Conservation (phyloP, 2,329 filamentous ascomycete genomes). For the Bipolaris cookei region DNA sequence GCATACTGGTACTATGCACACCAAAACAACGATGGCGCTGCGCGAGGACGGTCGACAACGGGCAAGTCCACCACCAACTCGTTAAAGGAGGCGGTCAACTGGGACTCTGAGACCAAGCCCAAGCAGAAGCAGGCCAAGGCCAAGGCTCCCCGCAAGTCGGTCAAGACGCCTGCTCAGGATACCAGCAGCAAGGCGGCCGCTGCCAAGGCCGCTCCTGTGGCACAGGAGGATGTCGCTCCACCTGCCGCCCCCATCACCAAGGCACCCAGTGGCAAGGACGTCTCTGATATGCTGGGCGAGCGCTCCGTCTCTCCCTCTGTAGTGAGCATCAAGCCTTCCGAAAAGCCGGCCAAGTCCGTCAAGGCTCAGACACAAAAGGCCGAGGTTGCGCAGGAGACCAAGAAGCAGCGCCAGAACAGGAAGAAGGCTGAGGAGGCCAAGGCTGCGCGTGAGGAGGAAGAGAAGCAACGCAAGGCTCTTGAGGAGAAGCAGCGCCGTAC, state of each 20-base stretch:
- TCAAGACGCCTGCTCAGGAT: conserved; percentile 46
- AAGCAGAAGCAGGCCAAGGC: conserved; percentile 41
- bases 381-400: conserved; percentile 69
- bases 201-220: conserved; percentile 70
- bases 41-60: conserved; percentile 40
- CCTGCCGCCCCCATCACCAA: conserved; percentile 58
- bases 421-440: conserved; percentile 86
- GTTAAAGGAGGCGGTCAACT: conserved; percentile 30
- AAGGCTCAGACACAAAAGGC: conserved; percentile 68
- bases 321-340: conserved; percentile 75
- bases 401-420: conserved; percentile 94
- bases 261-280: conserved; percentile 68
- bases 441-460: conserved; percentile 74
- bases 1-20: conserved; percentile 39
- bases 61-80: conserved; percentile 31
- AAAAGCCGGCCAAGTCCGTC: conserved; percentile 62
- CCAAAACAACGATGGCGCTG: conserved; percentile 29
- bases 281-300: conserved; percentile 91
- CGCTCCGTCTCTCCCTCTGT: conserved; percentile 71
- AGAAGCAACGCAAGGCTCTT: conserved; percentile 76
- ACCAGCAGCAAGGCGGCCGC: conserved; percentile 42
- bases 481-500: conserved; percentile 83
- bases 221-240: conserved; percentile 76
- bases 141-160: conserved; percentile 45
- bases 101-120: conserved; percentile 40